These are phyloP conservation scores for Talaromyces ruber DNA, from an alignment of 495 filamentous ascomycete species.

Conservation along the genomic window DNA sequence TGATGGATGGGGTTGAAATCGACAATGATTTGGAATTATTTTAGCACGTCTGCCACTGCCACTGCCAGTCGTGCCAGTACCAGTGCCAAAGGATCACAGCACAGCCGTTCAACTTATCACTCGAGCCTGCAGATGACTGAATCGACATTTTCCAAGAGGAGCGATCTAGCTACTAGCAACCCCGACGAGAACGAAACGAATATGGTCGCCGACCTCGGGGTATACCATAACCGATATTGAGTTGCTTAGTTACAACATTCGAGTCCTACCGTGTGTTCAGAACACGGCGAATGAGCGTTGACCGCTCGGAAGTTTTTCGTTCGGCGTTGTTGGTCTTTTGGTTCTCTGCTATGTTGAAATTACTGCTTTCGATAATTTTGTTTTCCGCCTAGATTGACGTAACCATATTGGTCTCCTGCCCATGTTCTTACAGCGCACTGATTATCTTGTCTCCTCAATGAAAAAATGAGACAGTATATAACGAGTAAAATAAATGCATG, in stretches of 20 bases:
- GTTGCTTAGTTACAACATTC: background rate
- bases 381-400: background rate
- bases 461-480: background rate
- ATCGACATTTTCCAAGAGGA: too few species aligned
- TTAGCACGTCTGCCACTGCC: background rate
- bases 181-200: background rate
- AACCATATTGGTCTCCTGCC: background rate
- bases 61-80: background rate
- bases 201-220: conserved; percentile 7
- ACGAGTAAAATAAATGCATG: background rate
- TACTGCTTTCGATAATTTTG: background rate
- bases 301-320: background rate
- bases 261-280: background rate
- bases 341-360: background rate
- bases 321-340: background rate
- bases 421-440: background rate
- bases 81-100: background rate
- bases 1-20: background rate
- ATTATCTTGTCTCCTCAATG: background rate
- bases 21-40: background rate
- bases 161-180: background rate
- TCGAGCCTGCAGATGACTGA: background rate
- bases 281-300: background rate
- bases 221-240: background rate
- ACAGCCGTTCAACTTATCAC: background rate